A percentile compares a stretch with the other conserved stretches of the same genome.
Evolutionary conservation across 176 grass and related monocot genomes (phyloP).

Genomic region (Poa annua): DNA sequence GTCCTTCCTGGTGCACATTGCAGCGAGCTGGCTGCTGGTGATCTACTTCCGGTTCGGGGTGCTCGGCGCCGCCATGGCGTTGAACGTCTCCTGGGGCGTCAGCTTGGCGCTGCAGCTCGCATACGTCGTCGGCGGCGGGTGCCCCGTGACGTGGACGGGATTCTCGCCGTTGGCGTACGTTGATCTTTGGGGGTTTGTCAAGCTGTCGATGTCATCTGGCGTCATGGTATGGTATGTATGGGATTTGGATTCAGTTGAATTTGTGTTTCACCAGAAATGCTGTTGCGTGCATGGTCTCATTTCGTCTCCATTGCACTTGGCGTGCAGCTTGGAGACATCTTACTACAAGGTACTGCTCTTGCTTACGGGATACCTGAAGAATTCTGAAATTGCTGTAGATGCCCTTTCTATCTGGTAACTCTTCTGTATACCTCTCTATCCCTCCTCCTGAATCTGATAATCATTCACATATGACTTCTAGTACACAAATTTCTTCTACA

Average conservation of each 20-base stretch:
- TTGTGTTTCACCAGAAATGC: background rate
- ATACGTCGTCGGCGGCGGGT: slow-evolving; percentile 44
- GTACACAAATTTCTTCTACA: background rate
- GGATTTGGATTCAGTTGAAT: background rate
- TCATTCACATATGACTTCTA: background rate
- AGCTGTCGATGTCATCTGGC: slow-evolving; percentile 36
- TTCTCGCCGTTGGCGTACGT: slow-evolving; percentile 47
- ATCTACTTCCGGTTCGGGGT: slow-evolving; percentile 35
- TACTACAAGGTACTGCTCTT: slow-evolving; percentile 66
- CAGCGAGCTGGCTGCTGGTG: slow-evolving; percentile 47
- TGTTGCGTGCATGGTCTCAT: background rate
- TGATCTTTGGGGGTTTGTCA: slow-evolving; percentile 45
- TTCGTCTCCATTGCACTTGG: background rate
- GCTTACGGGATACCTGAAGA: slow-evolving; percentile 60
- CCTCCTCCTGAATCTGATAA: background rate
- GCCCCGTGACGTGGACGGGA: slow-evolving; percentile 46
- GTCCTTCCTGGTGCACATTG: slow-evolving; percentile 39
- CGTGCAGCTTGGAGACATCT: slow-evolving; percentile 69
- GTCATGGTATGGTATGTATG: slow-evolving; percentile 61
- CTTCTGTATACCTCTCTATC: background rate
- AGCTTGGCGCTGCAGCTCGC: background rate
- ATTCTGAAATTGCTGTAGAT: slow-evolving; percentile 64
- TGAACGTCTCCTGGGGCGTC: slow-evolving; percentile 40
- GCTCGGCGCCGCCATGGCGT: slow-evolving; percentile 32
- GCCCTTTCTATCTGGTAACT: slow-evolving; percentile 66